Evolutionary conservation across 2,329 filamentous ascomycete genomes (phyloP).

Genomic region (Tolypocladium guangdongense): DNA sequence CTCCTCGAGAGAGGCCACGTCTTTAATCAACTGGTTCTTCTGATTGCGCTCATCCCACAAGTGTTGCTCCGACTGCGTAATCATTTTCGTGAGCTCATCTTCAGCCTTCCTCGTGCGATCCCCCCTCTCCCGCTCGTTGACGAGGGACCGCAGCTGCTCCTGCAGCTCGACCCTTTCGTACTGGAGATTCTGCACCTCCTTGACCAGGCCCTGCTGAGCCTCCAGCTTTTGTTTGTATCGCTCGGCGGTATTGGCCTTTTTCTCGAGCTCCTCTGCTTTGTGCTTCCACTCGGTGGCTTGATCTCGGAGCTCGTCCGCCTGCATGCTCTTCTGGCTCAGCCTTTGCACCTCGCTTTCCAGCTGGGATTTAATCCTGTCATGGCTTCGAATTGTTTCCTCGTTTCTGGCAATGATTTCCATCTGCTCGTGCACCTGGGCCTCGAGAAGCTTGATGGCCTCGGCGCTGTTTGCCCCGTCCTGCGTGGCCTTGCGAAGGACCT

Average conservation of each 20-base stretch:
- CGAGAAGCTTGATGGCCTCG: conserved; percentile 40
- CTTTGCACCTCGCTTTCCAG: conserved; percentile 43
- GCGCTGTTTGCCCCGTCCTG: conserved; percentile 40
- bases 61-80: conserved; percentile 29
- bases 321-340: conserved; percentile 34
- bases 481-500: conserved; percentile 37
- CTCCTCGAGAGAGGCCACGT: conserved; percentile 31
- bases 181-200: conserved; percentile 43
- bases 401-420: conserved; percentile 57
- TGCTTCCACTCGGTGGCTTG: conserved; percentile 48
- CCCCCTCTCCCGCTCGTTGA: conserved; percentile 21
- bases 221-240: conserved; percentile 53
- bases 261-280: conserved; percentile 45
- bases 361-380: conserved; percentile 33
- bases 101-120: conserved; percentile 24
- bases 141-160: conserved; percentile 31
- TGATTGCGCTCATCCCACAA: conserved; percentile 32
- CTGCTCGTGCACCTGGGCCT: conserved; percentile 51
- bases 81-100: conserved; percentile 29
- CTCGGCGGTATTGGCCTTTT: conserved; percentile 53
- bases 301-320: conserved; percentile 43
- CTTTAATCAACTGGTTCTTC: conserved; percentile 34
- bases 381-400: conserved; percentile 42
- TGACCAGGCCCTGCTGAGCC: conserved; percentile 41
- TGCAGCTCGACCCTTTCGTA: conserved; percentile 44